Percentiles rank a stretch among this genome's conserved stretches.
Evolutionary conservation across 305 asterid species (phyloP).

Genomic region (Fraxinus velutina): DNA sequence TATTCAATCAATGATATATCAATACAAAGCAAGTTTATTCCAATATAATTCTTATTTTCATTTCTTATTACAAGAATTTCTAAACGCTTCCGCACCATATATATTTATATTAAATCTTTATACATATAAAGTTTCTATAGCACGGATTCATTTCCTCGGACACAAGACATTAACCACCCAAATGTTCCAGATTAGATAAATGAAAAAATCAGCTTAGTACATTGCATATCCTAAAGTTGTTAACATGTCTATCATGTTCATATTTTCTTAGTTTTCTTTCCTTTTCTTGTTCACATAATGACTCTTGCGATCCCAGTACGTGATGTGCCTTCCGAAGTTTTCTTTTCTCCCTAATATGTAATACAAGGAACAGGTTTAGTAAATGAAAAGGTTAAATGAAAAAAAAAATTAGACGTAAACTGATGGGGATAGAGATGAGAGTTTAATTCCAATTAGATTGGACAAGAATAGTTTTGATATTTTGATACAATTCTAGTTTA

Average conservation of each 20-base stretch:
- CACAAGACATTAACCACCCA: background rate
- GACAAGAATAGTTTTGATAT: background rate
- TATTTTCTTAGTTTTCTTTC: background rate
- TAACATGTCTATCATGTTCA: background rate
- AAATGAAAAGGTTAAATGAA: background rate
- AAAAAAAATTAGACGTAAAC: background rate
- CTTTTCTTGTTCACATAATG: background rate
- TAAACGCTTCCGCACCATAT: no score
- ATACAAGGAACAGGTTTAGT: background rate
- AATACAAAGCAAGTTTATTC: no score
- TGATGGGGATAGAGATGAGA: background rate
- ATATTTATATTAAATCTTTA: background rate
- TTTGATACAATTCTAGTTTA: background rate
- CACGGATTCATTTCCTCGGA: background rate
- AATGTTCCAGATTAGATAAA: background rate
- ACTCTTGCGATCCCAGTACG: background rate
- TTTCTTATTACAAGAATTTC: no score
- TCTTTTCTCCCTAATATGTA: background rate
- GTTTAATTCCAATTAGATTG: background rate
- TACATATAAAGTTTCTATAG: background rate
- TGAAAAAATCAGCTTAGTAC: background rate
- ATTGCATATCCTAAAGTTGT: background rate
- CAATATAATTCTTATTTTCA: no score
- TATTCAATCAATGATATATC: no score
- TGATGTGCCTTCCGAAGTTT: background rate